phyloP scores from a whole-genome alignment of 78 protist species.

The Guillardia theta region DNA sequence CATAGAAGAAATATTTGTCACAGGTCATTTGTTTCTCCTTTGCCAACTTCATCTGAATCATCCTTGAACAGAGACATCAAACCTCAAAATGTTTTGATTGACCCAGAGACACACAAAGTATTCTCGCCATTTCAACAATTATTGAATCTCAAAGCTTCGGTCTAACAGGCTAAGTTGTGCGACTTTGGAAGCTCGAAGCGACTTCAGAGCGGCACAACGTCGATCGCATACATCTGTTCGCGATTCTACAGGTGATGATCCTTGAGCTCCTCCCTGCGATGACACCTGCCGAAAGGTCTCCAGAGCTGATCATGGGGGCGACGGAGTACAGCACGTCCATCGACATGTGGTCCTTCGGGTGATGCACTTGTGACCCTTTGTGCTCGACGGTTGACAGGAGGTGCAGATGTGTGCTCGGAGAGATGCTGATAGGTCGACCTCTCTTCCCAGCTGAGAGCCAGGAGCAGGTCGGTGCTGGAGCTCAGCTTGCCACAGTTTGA shows the following conservation, averaged over 20 bases:
- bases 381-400: not conserved
- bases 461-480: not conserved
- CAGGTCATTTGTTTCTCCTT: not conserved
- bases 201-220: not conserved
- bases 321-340: slow-evolving; percentile 7
- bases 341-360: slow-evolving; percentile 54
- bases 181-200: slow-evolving; percentile 88
- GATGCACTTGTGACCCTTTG: not conserved
- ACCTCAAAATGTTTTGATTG: not conserved
- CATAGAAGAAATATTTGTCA: not conserved
- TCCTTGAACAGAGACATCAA: not conserved
- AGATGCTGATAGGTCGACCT: not conserved
- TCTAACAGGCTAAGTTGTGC: slow-evolving; percentile 85
- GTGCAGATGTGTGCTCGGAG: not conserved
- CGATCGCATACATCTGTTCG: slow-evolving; percentile 95
- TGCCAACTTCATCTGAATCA: not conserved
- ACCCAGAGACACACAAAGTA: not conserved
- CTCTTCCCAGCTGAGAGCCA: not conserved
- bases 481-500: too few species aligned
- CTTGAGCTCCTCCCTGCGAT: not conserved
- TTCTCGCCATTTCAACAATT: not conserved
- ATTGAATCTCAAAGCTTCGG: not conserved
- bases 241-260: slow-evolving; percentile 90
- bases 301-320: slow-evolving; percentile 44
- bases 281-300: slow-evolving; percentile 72